Evolutionary conservation across 2,329 filamentous ascomycete genomes (phyloP), one percentile per base, ranked within the genome.

Genomic region (Pseudocercospora eumusae): DNA sequence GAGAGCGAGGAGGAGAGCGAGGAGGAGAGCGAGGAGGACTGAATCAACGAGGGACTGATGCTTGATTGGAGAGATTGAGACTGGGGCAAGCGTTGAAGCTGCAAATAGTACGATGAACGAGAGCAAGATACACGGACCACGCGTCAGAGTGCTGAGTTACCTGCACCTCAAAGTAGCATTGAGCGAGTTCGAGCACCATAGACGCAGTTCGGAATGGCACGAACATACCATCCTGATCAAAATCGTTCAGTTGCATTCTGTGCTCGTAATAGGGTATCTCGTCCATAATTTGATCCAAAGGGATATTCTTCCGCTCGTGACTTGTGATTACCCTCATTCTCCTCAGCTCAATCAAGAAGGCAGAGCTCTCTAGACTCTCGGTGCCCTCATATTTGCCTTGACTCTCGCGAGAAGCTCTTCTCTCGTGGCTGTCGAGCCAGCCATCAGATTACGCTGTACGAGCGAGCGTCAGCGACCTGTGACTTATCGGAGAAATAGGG

Each of bases 371-470:
- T 60, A 71, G 18, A 64, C 62, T 52, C 70, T 66, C 31, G 79
- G 75, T 45, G 80, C 75, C 52, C 84, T 79, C 80, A 91, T 79
- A 70, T 91, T 91, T 18, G 86, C 86, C 74, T 85, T 87, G 54
- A 92, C 84, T 64, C 88, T 81, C 69, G 89, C 87, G 13, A 91
- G 69, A 4, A 92, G 78, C 69, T 91, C 84, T 57, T 86, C 85
- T 27, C 82, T 83, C 6, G 84, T 86, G 60, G 87, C 84, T 7
- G 81, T 81, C 0, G 81, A 76, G 61, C 81, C 82, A 5, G 87
- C 86, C 68, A 87, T 78, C 11, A 91, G 78, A 54, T 85, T 85
- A 64, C 89, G 83, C 88, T 91, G 66, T 31, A 13, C 50, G 40
- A 18, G 42, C 15, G n/a, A n/a, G n/a, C n/a, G n/a, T n/a, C n/a